Evolutionary conservation across 805 yeast genomes (phyloP), one percentile per base, ranked within the genome.

Genomic region (Schizosaccharomyces lindneri): DNA sequence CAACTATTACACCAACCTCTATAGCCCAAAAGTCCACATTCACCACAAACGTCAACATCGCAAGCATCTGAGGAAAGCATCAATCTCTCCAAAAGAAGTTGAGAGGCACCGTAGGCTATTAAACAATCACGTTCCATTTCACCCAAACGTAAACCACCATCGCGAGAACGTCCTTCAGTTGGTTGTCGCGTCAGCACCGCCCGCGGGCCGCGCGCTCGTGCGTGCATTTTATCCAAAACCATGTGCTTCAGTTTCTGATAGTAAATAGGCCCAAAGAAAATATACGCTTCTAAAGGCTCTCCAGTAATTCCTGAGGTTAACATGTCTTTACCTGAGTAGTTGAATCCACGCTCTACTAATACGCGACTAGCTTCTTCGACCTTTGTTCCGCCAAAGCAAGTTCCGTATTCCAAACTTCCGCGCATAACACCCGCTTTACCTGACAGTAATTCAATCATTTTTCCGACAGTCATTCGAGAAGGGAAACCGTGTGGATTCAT

Each of bases 91-190:
- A 93, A 75, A 66, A 93, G 77, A 66, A 93, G 75, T 73, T 90
- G 97, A 4, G 97, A 89, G 0, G 98, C 98, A 69, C 98, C 98
- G 69, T 93, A 93, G 0, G 98, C 98, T 74, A 93, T 94, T 65
- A 93, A 95, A 83, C 98, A 93, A 76, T 93, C 98, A 74, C 98
- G 85, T 73, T 93, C 98, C 98, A 93, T 93, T 75, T 93, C 98
- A 69, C 98, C 98, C 72, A 93, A 79, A 77, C 98, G 84, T 71
- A 93, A 79, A 71, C 98, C 98, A 80, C 98, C 98, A 73, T 93
- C 98, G 73, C 98, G 81, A 1, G 97, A 87, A 73, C 98, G 81
- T 79, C 98, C 98, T 73, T 93, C 98, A 0, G 97, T 90, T 19
- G 97, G 98, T 74, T 93, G 98, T 73, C 98, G 82, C 9, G 98